Base-by-base conservation (phyloP, 2,329 filamentous ascomycete genomes). In the Aspergillus udagawae region DNA sequence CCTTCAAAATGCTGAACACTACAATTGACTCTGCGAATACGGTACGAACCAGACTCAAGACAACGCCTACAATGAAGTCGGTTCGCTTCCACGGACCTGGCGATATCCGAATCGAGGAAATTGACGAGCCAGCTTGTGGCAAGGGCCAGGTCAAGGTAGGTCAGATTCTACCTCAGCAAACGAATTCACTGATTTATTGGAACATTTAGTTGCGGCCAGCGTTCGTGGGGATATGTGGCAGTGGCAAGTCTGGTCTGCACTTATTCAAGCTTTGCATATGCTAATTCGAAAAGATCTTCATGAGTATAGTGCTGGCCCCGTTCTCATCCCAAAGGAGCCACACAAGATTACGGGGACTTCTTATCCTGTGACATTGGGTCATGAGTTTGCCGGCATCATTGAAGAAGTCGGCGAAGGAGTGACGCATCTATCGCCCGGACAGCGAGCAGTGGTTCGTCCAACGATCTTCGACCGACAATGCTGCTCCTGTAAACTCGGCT, bases 381-480 rank as follows among this genome's bases (percentile, higher is more conserved):
- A 89, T 65, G 86, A 89, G 65, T 86, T 88, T 69, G 81, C 79
- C 2, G 86, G 86, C 14, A 77, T 80, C 1, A 75, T 89, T 28
- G 76, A 80, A 5, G 83, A 86, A 61, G 72, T 88, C n/a, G 85
- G 85, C 0, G 66, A 75, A 0, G 77, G 73, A 0, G 80, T 85
- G 3, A 66, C 64, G 9, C 57, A 62, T 67, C 73, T 87, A 86
- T 61, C 73, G 6, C 56, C 55, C 4, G 64, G 64, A 20, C 59
- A 65, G 38, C 56, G 78, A 32, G 84, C 86, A 14, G 82, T 80
- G 3, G 77, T 88, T 3, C 83, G 86, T 58, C 86, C 86, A 1
- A 85, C 63, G 3, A 63, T 66, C 17, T 65, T 60, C 29, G 63
- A 65, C 38, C 45, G 58, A 10, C 27, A 54, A 28, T 66, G 63